Conservation (phyloP, 768 basidiomycete species). For the Collybia sp. region DNA sequence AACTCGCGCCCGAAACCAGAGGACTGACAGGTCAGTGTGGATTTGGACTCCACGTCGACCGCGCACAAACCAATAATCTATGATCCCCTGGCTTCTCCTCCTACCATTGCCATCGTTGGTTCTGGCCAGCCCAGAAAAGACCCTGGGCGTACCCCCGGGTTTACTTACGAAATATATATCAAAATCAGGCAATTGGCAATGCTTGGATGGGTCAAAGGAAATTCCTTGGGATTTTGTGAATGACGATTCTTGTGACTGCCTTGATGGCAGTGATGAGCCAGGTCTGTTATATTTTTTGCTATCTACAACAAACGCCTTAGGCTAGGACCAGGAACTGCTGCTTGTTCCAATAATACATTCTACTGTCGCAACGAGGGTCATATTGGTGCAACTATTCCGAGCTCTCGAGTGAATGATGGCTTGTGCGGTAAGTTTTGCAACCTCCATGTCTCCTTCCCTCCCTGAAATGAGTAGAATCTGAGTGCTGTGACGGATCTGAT, state of each 20-base stretch:
- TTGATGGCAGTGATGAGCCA: slow-evolving; percentile 94
- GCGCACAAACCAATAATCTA: slow-evolving; percentile 11
- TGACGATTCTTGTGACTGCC: slow-evolving; percentile 93
- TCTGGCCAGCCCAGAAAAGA: slow-evolving; percentile 41
- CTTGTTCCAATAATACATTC: slow-evolving; percentile 73
- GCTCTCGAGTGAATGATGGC: slow-evolving; percentile 87
- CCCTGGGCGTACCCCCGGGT: slow-evolving; percentile 53
- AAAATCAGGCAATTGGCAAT: slow-evolving; percentile 61
- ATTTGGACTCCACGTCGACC: slow-evolving; percentile 35
- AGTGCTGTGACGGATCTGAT: slow-evolving; percentile 97
- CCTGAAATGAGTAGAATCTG: slow-evolving; percentile 49
- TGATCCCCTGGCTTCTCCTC: slow-evolving; percentile 50
- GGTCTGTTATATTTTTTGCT: slow-evolving; percentile 37
- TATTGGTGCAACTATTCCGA: slow-evolving; percentile 71
- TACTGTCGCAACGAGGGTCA: slow-evolving; percentile 89
- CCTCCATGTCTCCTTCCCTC: no score
- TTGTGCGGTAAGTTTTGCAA: slow-evolving; percentile 67
- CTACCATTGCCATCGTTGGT: slow-evolving; percentile 35
- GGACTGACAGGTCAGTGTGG: no score
- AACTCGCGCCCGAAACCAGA: slow-evolving; percentile 11
- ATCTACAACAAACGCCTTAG: slow-evolving; percentile 5
- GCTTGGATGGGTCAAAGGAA: slow-evolving; percentile 74
- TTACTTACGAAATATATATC: slow-evolving; percentile 51
- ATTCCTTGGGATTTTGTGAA: slow-evolving; percentile 83
- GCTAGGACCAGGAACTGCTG: slow-evolving; percentile 63